Conservation (phyloP, 768 basidiomycete species). For the Antrodiella citrinella region DNA sequence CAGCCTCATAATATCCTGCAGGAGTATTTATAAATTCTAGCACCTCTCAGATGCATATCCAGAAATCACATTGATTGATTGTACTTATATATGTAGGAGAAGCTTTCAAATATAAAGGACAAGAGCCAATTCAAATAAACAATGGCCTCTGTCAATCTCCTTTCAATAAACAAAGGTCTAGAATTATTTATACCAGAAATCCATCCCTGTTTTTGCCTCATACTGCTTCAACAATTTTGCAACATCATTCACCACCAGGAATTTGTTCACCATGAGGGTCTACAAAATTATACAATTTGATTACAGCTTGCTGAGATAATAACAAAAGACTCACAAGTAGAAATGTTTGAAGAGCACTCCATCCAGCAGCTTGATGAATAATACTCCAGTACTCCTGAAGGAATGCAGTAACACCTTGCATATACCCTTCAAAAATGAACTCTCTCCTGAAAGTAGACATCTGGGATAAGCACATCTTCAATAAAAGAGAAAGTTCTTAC, state of each 20-base stretch:
- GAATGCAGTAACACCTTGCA: constrained; percentile 45
- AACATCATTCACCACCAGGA: constrained; percentile 43
- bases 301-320: neutral
- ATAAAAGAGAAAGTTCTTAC: constrained; percentile 24
- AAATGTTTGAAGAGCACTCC: constrained; percentile 54
- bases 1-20: too few relatives aligned
- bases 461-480: neutral
- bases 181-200: constrained; percentile 30
- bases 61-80: too few relatives aligned
- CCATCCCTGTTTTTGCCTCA: constrained; percentile 43
- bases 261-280: constrained; percentile 49
- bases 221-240: constrained; percentile 45
- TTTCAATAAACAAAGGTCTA: too few relatives aligned
- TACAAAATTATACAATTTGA: constrained; percentile 16
- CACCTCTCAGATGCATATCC: too few relatives aligned
- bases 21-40: too few relatives aligned
- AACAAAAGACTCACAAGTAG: constrained; percentile 38
- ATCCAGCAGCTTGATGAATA: constrained; percentile 64
- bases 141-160: too few relatives aligned
- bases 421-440: constrained; percentile 46
- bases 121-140: too few relatives aligned
- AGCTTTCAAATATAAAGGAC: too few relatives aligned
- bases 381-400: constrained; percentile 54
- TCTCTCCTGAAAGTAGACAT: constrained; percentile 28
- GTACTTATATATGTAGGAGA: too few relatives aligned